Conservation (phyloP, 2,329 filamentous ascomycete species). For the Fusarium guadeloupense region DNA sequence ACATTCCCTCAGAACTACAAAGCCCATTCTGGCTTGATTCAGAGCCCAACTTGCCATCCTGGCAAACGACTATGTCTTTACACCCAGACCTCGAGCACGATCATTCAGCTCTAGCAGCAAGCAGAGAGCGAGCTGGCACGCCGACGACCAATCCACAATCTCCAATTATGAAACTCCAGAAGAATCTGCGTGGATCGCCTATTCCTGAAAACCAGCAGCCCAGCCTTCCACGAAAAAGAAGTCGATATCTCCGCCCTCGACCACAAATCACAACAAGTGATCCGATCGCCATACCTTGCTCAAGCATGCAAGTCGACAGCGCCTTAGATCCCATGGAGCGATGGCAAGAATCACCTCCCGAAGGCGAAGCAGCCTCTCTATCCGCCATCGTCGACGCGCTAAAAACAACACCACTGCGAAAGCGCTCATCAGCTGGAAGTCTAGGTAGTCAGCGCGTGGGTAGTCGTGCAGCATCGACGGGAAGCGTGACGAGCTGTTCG, state of each 20-base stretch:
- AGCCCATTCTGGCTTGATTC: not conserved
- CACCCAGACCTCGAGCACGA: not conserved
- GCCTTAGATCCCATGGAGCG: constrained; percentile 31
- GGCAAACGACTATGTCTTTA: not conserved
- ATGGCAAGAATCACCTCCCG: constrained; percentile 39
- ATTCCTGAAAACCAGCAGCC: not conserved
- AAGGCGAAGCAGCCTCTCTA: constrained; percentile 35
- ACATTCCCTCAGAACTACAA: not conserved
- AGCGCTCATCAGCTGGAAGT: constrained; percentile 21
- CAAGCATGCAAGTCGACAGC: not conserved
- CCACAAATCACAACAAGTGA: not conserved
- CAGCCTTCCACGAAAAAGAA: constrained; percentile 17
- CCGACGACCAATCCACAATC: not conserved
- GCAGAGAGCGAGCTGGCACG: not conserved
- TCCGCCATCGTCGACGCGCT: constrained; percentile 33
- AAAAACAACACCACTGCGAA: constrained; percentile 6
- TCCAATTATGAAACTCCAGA: not conserved
- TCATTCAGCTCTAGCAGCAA: not conserved
- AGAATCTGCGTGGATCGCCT: not conserved
- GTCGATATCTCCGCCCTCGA: constrained; percentile 16
- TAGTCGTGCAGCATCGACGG: constrained; percentile 25
- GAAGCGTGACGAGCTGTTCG: constrained; percentile 31
- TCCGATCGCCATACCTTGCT: constrained; percentile 14
- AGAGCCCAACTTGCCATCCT: not conserved
- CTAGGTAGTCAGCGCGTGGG: constrained; percentile 5